These are phyloP conservation scores for Abrus precatorius DNA, from an alignment of 306 rosid genomes.

Conservation along the genomic window DNA sequence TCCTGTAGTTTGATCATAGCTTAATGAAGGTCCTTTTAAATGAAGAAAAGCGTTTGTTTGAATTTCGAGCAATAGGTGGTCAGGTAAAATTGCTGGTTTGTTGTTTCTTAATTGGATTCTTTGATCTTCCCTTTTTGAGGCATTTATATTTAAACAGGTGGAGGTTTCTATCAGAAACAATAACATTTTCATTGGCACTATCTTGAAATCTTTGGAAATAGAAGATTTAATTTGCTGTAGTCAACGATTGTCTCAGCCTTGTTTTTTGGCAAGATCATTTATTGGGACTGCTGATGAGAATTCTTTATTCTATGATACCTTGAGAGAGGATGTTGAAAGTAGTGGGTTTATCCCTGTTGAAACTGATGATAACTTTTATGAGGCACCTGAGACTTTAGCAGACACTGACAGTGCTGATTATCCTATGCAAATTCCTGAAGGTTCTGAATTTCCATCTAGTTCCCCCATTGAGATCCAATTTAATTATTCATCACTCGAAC, in stretches of 20 bases:
- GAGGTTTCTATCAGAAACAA: constrained; percentile 80
- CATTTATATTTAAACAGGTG: constrained; percentile 67
- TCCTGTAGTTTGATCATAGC: constrained; percentile 72
- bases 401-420: constrained; percentile 69
- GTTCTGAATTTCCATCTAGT: constrained; percentile 46
- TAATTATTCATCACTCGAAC: constrained; percentile 50
- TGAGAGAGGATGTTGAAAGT: constrained; percentile 52
- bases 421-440: constrained; percentile 63
- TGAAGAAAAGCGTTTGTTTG: constrained; percentile 81
- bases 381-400: constrained; percentile 84
- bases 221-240: constrained; percentile 83
- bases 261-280: constrained; percentile 92
- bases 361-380: constrained; percentile 86
- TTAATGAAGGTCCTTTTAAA: constrained; percentile 80
- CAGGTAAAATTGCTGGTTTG: constrained; percentile 63
- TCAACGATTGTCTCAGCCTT: constrained; percentile 57
- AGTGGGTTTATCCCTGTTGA: constrained; percentile 57
- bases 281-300: constrained; percentile 64
- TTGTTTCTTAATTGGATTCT: constrained; percentile 28
- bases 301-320: constrained; percentile 54
- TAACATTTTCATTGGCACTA: constrained; percentile 86
- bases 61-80: constrained; percentile 97
- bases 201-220: constrained; percentile 92
- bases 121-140: constrained; percentile 46
- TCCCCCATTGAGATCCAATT: constrained; percentile 45